phyloP scores from a whole-genome alignment of 23 red algal genomes.

The Gracilaria vermiculophylla region DNA sequence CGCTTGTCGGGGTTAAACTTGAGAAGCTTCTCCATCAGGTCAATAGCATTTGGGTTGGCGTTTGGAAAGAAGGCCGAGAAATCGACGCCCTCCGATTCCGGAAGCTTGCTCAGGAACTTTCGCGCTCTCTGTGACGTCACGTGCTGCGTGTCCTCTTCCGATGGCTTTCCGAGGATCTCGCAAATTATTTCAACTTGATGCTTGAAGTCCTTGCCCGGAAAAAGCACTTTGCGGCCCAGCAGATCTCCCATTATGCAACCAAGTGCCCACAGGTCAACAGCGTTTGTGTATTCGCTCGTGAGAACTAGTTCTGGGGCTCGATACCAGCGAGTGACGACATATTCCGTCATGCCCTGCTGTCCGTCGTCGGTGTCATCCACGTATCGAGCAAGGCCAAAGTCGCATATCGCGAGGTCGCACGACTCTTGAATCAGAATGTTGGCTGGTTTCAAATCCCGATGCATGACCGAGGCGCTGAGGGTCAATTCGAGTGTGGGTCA shows the following conservation, averaged over 20 bases:
- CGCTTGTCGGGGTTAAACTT: constrained; percentile 81
- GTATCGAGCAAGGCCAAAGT: constrained; percentile 91
- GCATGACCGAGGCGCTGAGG: constrained; percentile 71
- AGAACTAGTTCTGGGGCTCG: constrained; percentile 90
- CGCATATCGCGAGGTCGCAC: constrained; percentile 74
- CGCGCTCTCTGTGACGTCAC: constrained; percentile 62
- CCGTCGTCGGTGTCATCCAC: constrained; percentile 40
- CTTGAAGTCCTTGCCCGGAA: constrained; percentile 74
- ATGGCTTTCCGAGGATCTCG: constrained; percentile 76
- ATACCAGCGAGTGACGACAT: constrained; percentile 90
- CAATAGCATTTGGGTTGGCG: constrained; percentile 71
- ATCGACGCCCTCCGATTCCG: constrained; percentile 15
- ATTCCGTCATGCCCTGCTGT: constrained; percentile 79
- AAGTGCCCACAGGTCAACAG: constrained; percentile 90
- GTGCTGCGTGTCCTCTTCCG: constrained; percentile 61
- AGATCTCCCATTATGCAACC: constrained; percentile 92
- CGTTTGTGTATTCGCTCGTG: constrained; percentile 74
- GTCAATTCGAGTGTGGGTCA: not conserved
- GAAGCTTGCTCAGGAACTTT: constrained; percentile 76
- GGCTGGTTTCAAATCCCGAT: constrained; percentile 92
- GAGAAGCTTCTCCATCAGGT: constrained; percentile 74
- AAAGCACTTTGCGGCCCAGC: constrained; percentile 79
- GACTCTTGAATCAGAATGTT: constrained; percentile 85
- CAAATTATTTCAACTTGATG: constrained; percentile 85
- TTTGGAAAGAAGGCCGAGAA: constrained; percentile 54